Evolutionary conservation across 768 basidiomycete genomes (phyloP), one percentile per base, ranked within the genome.

Genomic region (Phallus indusiatus): DNA sequence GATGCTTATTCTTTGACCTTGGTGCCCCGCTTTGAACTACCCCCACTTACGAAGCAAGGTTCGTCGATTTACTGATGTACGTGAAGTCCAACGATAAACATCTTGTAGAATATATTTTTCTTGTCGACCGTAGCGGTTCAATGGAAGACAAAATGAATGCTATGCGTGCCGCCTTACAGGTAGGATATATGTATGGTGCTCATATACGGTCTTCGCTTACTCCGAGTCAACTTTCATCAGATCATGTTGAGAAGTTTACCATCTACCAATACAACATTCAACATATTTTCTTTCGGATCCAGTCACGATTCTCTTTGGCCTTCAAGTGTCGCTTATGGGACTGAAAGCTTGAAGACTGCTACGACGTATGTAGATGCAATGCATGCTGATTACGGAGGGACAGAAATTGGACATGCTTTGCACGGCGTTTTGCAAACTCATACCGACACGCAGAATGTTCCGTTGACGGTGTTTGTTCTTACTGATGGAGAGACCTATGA

Each of bases 101-200:
- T n/a, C n/a, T 21, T n/a, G 14, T 34, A 56, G 84, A 85, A 59
- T 85, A 79, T 56, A 69, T 86, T 0, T 86, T 86, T 61, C 60
- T 86, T 9, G 70, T 86, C 9, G 84, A 86, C 62, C 71, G 83
- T 53, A 81, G 79, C 20, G 77, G 79, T 0, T 82, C 79, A 52
- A 85, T 85, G 84, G 0, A 0, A 0, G 67, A 24, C 11, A 65
- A 78, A 6, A 78, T 84, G 1, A 72, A 72, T 36, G 76, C 72
- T 1, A 81, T 56, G 16, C 55, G 55, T 20, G 36, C 55, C 12
- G 55, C 55, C 5, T 35, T 56, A 47, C 55, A 56, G 55, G 55
- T 56, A 11, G 22, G 21, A 16, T 5, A 47, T 9, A 9, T 11
- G n/a, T n/a, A n/a, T n/a, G n/a, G n/a, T n/a, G n/a, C n/a, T n/a